Evolutionary conservation across 2,329 filamentous ascomycete genomes (phyloP), one percentile per base, ranked within the genome.

Genomic region (Lasiodiplodia sp.): DNA sequence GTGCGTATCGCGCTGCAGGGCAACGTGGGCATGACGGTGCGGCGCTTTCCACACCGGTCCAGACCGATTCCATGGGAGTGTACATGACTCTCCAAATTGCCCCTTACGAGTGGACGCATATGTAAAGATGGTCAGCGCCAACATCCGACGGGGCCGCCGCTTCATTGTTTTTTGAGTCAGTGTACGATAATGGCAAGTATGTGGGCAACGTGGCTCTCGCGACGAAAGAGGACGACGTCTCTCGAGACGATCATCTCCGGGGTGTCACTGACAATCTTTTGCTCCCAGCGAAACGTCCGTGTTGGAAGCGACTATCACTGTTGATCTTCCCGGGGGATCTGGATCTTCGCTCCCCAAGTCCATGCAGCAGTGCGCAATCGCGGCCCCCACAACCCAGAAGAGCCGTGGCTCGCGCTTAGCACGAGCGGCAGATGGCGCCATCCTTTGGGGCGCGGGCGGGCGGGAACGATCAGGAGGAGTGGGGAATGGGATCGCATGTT

Each of bases 401-500:
- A 18, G 1, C 18, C 18, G 16, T 21, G 44, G 44, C 10, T n/a
- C 44, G 44, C 44, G 44, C 40, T 18, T 18, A 18, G 40, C 40
- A 44, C 40, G 40, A 16, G 40, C 44, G 44, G 44, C 6, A 47
- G 44, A 47, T 47, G 44, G 44, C 44, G 44, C 44, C 44, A 47
- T 47, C 44, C 44, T 21, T 47, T 47, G 5, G 18, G 38, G 38
- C 14, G 14, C 38, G 38, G 38, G 40, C 40, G 16, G 40, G 18
- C 44, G 44, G 44, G 44, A 8, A 21, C 40, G 18, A n/a, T 7
- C 44, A n/a, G 44, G 44, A 8, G 10, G 44, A 47, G 44, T 47
- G 44, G 44, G 44, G 44, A 47, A 47, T 47, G 44, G 44, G 44
- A 47, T 21, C 44, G 44, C 44, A 47, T 47, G 44, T 47, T 47